These are phyloP conservation scores for Ambispora gerdemannii DNA, from an alignment of 192 early-diverging fungal species.

Conservation along the genomic window DNA sequence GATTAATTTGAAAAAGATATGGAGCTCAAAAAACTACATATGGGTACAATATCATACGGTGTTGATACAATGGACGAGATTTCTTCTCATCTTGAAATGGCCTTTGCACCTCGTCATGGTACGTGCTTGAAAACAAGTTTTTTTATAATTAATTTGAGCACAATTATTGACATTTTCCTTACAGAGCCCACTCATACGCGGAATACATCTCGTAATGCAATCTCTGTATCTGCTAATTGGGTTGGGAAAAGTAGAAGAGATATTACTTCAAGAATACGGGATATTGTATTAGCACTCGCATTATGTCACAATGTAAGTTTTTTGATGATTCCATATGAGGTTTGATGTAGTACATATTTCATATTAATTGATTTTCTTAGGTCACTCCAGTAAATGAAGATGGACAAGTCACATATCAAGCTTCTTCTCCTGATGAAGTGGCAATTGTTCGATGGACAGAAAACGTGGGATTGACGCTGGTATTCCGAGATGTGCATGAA, in stretches of 20 bases:
- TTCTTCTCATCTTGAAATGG: slow-evolving; percentile 58
- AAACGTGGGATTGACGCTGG: slow-evolving; percentile 76
- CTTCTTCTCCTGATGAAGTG: slow-evolving; percentile 94
- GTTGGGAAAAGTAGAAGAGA: slow-evolving; percentile 69
- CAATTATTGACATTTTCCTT: not conserved
- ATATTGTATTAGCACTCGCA: slow-evolving; percentile 85
- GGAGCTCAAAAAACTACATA: slow-evolving; percentile 91
- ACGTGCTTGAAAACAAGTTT: too few species aligned
- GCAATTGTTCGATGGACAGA: slow-evolving; percentile 94
- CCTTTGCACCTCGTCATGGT: slow-evolving; percentile 38
- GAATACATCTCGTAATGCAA: slow-evolving; percentile 24
- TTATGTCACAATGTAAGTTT: slow-evolving; percentile 84
- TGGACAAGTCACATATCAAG: slow-evolving; percentile 78
- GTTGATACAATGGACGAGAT: slow-evolving; percentile 90
- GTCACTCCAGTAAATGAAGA: slow-evolving; percentile 69
- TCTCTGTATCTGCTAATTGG: slow-evolving; percentile 31
- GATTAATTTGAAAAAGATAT: slow-evolving; percentile 67
- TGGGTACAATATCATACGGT: slow-evolving; percentile 93
- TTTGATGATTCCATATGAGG: not conserved
- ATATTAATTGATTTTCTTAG: slow-evolving; percentile 35
- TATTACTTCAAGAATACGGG: slow-evolving; percentile 79
- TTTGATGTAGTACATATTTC: not conserved
- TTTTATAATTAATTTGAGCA: too few species aligned
- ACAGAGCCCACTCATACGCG: not conserved
- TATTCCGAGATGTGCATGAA: slow-evolving; percentile 68